These are phyloP conservation scores for Picochlorum sp. DNA, from an alignment of 139 green algal species.

Conservation along the genomic window DNA sequence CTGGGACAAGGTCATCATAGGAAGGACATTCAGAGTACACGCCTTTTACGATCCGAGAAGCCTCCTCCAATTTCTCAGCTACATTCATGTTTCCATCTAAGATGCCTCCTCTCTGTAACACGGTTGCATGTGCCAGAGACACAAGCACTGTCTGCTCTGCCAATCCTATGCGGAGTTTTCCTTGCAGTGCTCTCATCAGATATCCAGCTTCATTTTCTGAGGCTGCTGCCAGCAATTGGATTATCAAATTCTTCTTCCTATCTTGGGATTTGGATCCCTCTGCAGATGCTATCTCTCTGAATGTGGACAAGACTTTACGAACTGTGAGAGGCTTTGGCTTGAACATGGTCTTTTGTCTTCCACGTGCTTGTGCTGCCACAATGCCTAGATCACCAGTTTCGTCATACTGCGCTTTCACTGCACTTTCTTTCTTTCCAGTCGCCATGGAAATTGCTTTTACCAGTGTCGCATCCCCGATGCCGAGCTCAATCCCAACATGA, in stretches of 20 bases:
- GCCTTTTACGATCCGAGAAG: conserved; percentile 62
- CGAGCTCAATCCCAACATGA: conserved; percentile 89
- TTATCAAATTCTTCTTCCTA: conserved; percentile 69
- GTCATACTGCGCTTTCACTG: conserved; percentile 78
- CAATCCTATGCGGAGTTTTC: conserved; percentile 94
- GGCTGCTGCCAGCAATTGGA: conserved; percentile 76
- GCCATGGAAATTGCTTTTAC: conserved; percentile 78
- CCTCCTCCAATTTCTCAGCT: conserved; percentile 59
- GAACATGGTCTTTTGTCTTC: conserved; percentile 48
- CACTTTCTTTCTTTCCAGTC: conserved; percentile 72
- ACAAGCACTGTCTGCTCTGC: conserved; percentile 87
- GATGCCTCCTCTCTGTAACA: conserved; percentile 47
- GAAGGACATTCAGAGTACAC: conserved; percentile 83
- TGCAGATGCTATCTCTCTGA: conserved; percentile 60
- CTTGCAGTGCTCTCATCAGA: conserved; percentile 78
- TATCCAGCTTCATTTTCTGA: conserved; percentile 81
- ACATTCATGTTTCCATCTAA: conserved; percentile 25
- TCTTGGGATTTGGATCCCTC: conserved; percentile 55
- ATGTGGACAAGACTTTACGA: conserved; percentile 40
- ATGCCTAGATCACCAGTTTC: conserved; percentile 79
- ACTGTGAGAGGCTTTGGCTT: conserved; percentile 42
- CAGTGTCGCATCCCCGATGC: conserved; percentile 87
- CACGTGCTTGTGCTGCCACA: conserved; percentile 54
- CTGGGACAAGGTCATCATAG: conserved; percentile 79
- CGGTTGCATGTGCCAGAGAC: conserved; percentile 77